phyloP scores from a whole-genome alignment of 129 eudicot species.

The Deinandra increscens region DNA sequence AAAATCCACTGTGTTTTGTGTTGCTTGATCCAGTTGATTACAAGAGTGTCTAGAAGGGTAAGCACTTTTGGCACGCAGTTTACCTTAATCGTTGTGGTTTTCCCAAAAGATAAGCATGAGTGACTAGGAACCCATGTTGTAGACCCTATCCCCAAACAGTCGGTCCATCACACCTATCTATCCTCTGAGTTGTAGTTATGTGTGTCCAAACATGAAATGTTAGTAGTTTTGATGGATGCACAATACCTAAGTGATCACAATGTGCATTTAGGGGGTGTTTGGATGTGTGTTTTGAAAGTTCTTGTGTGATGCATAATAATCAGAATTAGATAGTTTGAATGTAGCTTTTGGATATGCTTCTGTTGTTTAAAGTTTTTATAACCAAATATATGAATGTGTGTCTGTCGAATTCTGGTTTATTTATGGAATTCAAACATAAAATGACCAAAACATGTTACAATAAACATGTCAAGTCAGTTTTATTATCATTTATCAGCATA shows the following conservation, averaged over 20 bases:
- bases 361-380: neutral
- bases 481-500: neutral
- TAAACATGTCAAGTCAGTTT: neutral
- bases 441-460: neutral
- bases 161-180: too few relatives aligned
- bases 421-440: neutral
- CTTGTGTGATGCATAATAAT: neutral
- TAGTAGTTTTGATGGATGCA: too few relatives aligned
- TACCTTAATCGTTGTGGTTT: too few relatives aligned
- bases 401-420: neutral
- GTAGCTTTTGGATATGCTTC: neutral
- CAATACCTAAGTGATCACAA: neutral
- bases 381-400: neutral
- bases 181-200: too few relatives aligned
- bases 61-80: too few relatives aligned
- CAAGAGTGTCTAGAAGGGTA: too few relatives aligned
- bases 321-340: neutral
- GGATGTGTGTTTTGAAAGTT: neutral
- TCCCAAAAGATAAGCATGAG: too few relatives aligned
- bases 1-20: too few relatives aligned
- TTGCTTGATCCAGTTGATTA: too few relatives aligned
- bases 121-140: too few relatives aligned
- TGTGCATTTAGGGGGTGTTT: conserved; percentile 4
- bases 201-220: too few relatives aligned
- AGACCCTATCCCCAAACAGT: too few relatives aligned